Base-by-base conservation (phyloP, 2,329 filamentous ascomycete species). In the Claviceps arundinis region DNA sequence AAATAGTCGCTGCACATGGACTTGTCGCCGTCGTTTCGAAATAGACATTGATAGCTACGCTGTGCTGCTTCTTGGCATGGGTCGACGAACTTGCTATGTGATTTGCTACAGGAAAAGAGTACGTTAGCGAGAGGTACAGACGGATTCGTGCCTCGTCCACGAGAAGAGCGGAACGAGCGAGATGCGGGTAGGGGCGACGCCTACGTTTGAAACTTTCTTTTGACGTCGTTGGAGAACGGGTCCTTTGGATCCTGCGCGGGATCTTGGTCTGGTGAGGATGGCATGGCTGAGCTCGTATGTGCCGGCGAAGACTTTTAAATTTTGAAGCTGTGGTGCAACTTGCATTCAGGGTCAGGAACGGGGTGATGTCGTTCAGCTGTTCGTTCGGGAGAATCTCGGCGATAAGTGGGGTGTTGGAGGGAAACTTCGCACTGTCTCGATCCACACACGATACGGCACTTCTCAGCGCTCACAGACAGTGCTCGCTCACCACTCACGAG, bases 1-100 rank as follows among this genome's bases (percentile, higher is more conserved):
- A 98, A 97, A 65, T 94, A 97, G 67, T 97, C 91, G 57, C 78
- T 76, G 65, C 93, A 98, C 85, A 97, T 86, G n/a, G 83, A 74
- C 58, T 83, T 80, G 64, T 97, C 89, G 14, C 87, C 90, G 22
- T 78, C 83, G 66, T 98, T 98, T 22, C 93, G 81, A 65, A 89
- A 84, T 63, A 98, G 72, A 63, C 93, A 98, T 66, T 81, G 84
- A 59, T 96, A 83, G 69, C 90, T 96, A 63, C 80, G 79, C 59
- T 85, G 75, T 7, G 93, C 91, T 5, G 89, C 89, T 62, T 95
- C 91, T 67, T 97, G 91, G 68, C 93, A 98, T 2, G 93, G 93
- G 62, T 98, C 93, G 66, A 87, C 89, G 71, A 85, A 97, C 66
- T 96, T 84, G 74, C 89, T 95, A 63, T 84, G 81, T 52, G 76